Base-by-base conservation (phyloP, 495 filamentous ascomycete genomes). In the Penicillium macrosclerotiorum region DNA sequence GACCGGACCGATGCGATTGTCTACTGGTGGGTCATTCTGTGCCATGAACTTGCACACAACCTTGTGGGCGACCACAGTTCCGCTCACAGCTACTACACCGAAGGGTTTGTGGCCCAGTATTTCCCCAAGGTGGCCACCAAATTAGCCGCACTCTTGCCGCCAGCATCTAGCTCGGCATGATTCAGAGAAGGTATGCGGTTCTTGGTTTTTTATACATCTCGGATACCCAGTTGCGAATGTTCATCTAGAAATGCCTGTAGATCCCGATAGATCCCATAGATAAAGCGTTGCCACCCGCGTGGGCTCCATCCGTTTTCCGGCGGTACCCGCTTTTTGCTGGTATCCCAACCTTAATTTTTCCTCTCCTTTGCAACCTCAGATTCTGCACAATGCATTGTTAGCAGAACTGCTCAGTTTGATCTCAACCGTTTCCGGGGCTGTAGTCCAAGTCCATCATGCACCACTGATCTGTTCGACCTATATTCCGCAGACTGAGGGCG, bases 31-130 rank as follows among this genome's bases (percentile, higher is more conserved):
- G 84, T 96, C 34, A 86, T 88, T 11, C 58, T 95, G 47, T 90
- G 88, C 36, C 93, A 98, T 65, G 93, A 98, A 68, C 63, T 98
- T 54, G 91, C 94, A 36, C 93, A 98, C 65, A 97, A 97, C 59
- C 63, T 98, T 24, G 87, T 95, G 9, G 69, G 66, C 16, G 80
- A 82, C 40, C 90, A 96, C 66, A 86, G 84, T 59, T 74, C 86
- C 14, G 81, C 87, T 34, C 93, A 98, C 57, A 85, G 81, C 47
- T 96, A 83, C 60, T 96, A 94, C 57, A 90, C 59, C 5, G 76
- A 79, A 49, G 51, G 66, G 12, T 73, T 79, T 49, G 71, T 79
- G 46, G 57, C 68, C 4, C 75, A 77, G 35, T 79, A 78, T 46
- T 79, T 79, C 58, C 68, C 72, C 11, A 74, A 67, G 41, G 67